phyloP scores from a whole-genome alignment of 2,329 filamentous ascomycete genomes.

The Penicillium paneum region DNA sequence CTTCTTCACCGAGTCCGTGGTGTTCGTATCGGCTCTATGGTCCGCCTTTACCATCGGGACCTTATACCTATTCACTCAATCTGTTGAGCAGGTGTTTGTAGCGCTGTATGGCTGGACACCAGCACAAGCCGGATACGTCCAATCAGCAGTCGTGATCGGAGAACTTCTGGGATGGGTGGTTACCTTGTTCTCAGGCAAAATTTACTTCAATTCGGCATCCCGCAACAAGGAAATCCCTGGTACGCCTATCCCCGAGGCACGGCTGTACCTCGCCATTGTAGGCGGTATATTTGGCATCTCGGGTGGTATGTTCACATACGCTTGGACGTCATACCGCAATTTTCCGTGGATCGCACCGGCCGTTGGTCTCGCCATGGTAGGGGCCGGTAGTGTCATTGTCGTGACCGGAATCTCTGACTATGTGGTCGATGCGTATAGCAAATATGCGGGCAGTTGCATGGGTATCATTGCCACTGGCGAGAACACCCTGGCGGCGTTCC shows the following conservation, averaged over 20 bases:
- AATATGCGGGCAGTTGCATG: slow-evolving; percentile 48
- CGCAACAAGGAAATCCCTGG: slow-evolving; percentile 42
- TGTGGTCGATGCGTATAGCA: slow-evolving; percentile 49
- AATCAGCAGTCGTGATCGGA: slow-evolving; percentile 43
- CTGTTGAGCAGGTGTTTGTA: slow-evolving; percentile 44
- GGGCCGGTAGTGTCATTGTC: slow-evolving; percentile 43
- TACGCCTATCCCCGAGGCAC: slow-evolving; percentile 43
- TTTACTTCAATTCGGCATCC: slow-evolving; percentile 31
- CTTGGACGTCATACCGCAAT: slow-evolving; percentile 33
- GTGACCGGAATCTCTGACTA: slow-evolving; percentile 50
- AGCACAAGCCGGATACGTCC: slow-evolving; percentile 38
- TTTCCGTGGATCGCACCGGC: slow-evolving; percentile 38
- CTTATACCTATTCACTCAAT: slow-evolving; percentile 44
- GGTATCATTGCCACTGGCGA: slow-evolving; percentile 46
- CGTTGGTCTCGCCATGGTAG: slow-evolving; percentile 37
- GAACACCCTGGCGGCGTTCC: slow-evolving; percentile 44
- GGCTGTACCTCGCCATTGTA: slow-evolving; percentile 43
- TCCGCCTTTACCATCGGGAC: slow-evolving; percentile 45
- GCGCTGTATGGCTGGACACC: slow-evolving; percentile 29
- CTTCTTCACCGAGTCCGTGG: slow-evolving; percentile 44
- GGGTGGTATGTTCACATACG: slow-evolving; percentile 38
- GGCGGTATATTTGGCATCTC: slow-evolving; percentile 34
- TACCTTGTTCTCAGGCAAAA: slow-evolving; percentile 29
- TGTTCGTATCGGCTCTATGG: slow-evolving; percentile 45
- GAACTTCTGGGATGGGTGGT: slow-evolving; percentile 40